A percentile compares a stretch with the other conserved stretches of the same genome.
Evolutionary conservation across 495 filamentous ascomycete species (phyloP).

Genomic region (Annulohypoxylon moriforme): DNA sequence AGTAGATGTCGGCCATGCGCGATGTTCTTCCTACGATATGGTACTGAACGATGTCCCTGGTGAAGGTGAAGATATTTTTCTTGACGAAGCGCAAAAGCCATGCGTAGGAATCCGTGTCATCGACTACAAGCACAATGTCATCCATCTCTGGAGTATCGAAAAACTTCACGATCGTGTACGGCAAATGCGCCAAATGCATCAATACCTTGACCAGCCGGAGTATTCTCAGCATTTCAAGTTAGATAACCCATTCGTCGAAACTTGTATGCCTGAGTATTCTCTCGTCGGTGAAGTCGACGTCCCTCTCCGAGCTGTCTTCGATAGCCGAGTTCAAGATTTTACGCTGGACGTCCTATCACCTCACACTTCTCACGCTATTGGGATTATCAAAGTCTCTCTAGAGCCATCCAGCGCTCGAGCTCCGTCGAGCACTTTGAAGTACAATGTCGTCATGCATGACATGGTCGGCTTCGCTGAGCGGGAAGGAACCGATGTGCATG

Average conservation of each 20-base stretch:
- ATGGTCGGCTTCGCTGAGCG: constrained; percentile 96
- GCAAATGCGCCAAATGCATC: constrained; percentile 94
- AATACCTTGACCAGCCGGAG: constrained; percentile 94
- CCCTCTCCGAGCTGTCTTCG: constrained; percentile 91
- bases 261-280: constrained; percentile 90
- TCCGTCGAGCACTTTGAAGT: constrained; percentile 92
- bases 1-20: constrained; percentile 85
- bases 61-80: constrained; percentile 82
- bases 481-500: constrained; percentile 95
- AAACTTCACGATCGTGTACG: constrained; percentile 89
- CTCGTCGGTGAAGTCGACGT: constrained; percentile 95
- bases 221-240: constrained; percentile 85
- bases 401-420: constrained; percentile 95
- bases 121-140: constrained; percentile 87
- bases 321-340: constrained; percentile 95
- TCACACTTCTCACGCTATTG: constrained; percentile 89
- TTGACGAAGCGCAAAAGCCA: constrained; percentile 86
- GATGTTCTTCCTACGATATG: constrained; percentile 94
- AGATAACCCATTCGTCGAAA: constrained; percentile 87
- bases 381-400: constrained; percentile 88
- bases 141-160: constrained; percentile 94
- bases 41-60: constrained; percentile 92
- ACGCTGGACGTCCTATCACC: constrained; percentile 88
- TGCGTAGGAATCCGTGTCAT: constrained; percentile 92
- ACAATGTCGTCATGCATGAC: constrained; percentile 98